These are phyloP conservation scores for Cupressus sempervirens DNA, from an alignment of 75 land plant genomes.

Conservation along the genomic window DNA sequence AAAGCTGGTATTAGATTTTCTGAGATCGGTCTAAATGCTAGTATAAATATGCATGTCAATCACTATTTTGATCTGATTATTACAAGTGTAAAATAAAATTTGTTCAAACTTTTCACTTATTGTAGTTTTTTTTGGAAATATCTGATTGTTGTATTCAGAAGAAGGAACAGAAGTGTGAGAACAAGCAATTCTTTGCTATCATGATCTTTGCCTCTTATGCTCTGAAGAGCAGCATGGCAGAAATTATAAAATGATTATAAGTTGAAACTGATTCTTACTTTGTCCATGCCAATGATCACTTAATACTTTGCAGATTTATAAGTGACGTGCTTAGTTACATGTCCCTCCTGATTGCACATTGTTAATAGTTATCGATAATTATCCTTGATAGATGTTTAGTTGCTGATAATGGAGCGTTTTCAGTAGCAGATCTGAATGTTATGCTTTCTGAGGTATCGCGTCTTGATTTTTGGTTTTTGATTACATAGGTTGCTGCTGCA, in stretches of 20 bases:
- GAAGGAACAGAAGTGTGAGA: not conserved
- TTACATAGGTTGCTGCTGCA: slow-evolving; percentile 44
- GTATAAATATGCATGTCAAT: not conserved
- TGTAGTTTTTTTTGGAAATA: not conserved
- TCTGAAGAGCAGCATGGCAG: not conserved
- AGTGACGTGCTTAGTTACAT: not conserved
- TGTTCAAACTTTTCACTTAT: not conserved
- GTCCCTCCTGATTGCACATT: not conserved
- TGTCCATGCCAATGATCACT: not conserved
- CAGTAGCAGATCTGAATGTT: not conserved
- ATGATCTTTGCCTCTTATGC: not conserved
- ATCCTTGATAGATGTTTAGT: not conserved
- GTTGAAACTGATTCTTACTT: not conserved
- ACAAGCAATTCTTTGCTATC: not conserved
- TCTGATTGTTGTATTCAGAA: not conserved
- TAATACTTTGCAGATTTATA: not conserved
- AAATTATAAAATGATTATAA: too few species aligned
- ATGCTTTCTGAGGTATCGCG: not conserved
- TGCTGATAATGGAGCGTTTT: not conserved
- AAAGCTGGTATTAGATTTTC: not conserved
- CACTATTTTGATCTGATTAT: not conserved
- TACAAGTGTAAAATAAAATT: too few species aligned
- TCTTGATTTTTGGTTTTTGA: not conserved
- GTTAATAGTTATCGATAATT: not conserved
- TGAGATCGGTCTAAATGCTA: not conserved